phyloP scores from a whole-genome alignment of 495 filamentous ascomycete genomes.

The Penicillium macrosclerotiorum region DNA sequence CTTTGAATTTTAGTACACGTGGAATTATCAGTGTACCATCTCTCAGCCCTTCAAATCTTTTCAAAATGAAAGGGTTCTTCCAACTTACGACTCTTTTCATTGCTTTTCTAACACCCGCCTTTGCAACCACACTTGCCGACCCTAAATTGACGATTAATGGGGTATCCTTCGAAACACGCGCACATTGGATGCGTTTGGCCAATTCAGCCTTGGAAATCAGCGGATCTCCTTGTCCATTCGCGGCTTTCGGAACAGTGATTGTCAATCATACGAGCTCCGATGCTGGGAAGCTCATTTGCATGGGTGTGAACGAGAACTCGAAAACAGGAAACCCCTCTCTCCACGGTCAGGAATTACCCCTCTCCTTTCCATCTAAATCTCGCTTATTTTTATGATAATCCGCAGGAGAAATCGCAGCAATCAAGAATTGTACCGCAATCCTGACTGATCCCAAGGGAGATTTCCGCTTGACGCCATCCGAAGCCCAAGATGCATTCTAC shows the following conservation, averaged over 20 bases:
- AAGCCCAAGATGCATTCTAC: constrained; percentile 41
- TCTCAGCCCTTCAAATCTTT: too few relatives aligned
- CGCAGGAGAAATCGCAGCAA: constrained; percentile 52
- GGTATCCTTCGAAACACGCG: constrained; percentile 30
- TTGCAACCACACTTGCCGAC: too few relatives aligned
- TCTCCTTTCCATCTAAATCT: background rate
- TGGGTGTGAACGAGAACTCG: constrained; percentile 37
- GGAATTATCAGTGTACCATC: too few relatives aligned
- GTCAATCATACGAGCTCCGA: constrained; percentile 49
- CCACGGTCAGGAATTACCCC: constrained; percentile 37
- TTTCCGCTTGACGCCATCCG: constrained; percentile 38
- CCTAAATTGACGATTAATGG: constrained; percentile 9
- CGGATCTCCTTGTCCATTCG: constrained; percentile 46
- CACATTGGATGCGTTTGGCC: constrained; percentile 50
- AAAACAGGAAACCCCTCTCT: constrained; percentile 45
- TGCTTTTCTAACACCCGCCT: too few relatives aligned
- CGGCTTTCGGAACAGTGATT: constrained; percentile 51
- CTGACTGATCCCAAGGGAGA: constrained; percentile 41
- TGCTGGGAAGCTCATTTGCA: constrained; percentile 46
- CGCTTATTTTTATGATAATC: background rate
- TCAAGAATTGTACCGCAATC: constrained; percentile 49
- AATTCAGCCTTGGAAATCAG: constrained; percentile 40
- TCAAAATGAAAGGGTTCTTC: too few relatives aligned
- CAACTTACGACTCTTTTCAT: too few relatives aligned
- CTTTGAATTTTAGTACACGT: too few relatives aligned